phyloP scores from a whole-genome alignment of 2,329 filamentous ascomycete species.

The Lecanicillium sp. region DNA sequence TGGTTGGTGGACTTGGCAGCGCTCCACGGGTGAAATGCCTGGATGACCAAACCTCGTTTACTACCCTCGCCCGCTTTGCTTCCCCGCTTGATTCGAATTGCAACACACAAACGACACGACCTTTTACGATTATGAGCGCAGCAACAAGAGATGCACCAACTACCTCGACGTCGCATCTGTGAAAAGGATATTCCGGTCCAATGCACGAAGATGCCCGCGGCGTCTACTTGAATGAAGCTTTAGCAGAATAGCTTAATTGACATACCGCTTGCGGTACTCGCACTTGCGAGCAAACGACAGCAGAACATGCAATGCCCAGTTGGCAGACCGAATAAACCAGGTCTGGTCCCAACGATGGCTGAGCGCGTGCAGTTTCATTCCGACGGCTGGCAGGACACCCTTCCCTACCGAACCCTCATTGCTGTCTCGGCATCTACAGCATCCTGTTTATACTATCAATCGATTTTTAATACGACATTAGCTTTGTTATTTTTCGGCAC shows the following conservation, averaged over 20 bases:
- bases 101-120: slow-evolving; percentile 4
- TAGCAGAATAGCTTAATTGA: slow-evolving; percentile 15
- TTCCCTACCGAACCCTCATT: not conserved
- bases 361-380: not conserved
- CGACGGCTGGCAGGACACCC: not conserved
- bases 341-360: not conserved
- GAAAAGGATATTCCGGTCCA: too few relatives aligned
- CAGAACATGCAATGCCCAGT: not conserved
- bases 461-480: slow-evolving; percentile 4
- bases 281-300: slow-evolving; percentile 7
- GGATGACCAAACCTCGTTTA: not conserved
- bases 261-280: slow-evolving; percentile 8
- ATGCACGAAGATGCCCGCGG: slow-evolving; percentile 1
- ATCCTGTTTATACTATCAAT: not conserved
- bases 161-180: too few relatives aligned
- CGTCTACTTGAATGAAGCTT: too few relatives aligned
- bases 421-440: slow-evolving; percentile 2
- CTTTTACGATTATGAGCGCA: slow-evolving; percentile 8
- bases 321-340: not conserved
- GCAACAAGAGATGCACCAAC: slow-evolving; percentile 5
- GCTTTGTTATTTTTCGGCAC: slow-evolving; percentile 2
- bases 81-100: not conserved
- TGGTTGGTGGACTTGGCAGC: not conserved
- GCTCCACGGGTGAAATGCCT: not conserved
- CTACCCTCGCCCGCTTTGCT: not conserved